These are phyloP conservation scores for Prasinococcaceae sp. DNA, from an alignment of 139 green algal genomes.

Conservation along the genomic window DNA sequence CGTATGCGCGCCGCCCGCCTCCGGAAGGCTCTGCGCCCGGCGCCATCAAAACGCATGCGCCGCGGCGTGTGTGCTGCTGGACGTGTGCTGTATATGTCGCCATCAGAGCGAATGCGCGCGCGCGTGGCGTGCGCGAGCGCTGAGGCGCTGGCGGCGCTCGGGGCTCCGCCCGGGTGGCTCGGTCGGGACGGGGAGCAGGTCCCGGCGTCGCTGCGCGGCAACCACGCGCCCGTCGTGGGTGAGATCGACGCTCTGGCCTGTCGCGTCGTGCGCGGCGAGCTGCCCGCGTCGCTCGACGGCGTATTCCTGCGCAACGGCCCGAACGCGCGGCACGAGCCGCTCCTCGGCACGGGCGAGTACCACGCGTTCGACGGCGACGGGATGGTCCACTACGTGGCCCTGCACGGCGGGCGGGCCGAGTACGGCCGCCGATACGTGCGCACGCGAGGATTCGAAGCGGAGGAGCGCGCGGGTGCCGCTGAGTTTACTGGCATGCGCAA, in stretches of 20 bases:
- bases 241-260: neutral
- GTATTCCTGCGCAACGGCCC: slow-evolving; percentile 18
- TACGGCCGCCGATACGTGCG: slow-evolving; percentile 53
- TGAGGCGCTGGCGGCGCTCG: too few species aligned
- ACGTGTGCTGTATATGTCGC: too few species aligned
- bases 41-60: too few species aligned
- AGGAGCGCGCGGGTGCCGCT: neutral
- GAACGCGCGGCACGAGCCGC: slow-evolving; percentile 16
- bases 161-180: too few species aligned
- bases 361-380: slow-evolving; percentile 52
- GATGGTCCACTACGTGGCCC: slow-evolving; percentile 52
- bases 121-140: too few species aligned
- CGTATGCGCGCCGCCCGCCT: too few species aligned
- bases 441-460: slow-evolving; percentile 30
- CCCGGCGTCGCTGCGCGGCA: too few species aligned
- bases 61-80: too few species aligned
- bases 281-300: slow-evolving; percentile 9
- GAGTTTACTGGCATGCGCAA: slow-evolving; percentile 9
- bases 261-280: neutral
- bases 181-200: too few species aligned
- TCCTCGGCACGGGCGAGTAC: slow-evolving; percentile 7
- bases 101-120: too few species aligned
- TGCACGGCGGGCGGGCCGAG: slow-evolving; percentile 28
- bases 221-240: slow-evolving; percentile 13
- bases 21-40: too few species aligned